Percentiles rank a stretch among this genome's conserved stretches.
These are phyloP conservation scores for Plasmodium adleri DNA, from an alignment of 169 alveolate genomes.

Conservation along the genomic window DNA sequence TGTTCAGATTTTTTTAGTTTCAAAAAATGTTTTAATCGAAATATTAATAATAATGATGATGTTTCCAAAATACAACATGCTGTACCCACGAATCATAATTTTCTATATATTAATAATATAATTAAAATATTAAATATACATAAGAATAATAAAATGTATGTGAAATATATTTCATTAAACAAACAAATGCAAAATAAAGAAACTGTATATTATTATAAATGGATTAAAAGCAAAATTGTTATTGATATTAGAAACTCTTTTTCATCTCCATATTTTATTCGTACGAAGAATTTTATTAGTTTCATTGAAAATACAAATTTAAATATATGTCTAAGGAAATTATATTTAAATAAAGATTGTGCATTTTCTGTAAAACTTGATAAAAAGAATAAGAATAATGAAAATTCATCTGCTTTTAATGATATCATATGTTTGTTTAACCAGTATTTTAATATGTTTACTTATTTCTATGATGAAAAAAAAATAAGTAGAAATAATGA, in stretches of 20 bases:
- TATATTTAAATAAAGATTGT: slow-evolving; percentile 59
- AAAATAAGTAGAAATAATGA: slow-evolving; percentile 42
- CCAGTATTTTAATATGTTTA: slow-evolving; percentile 42
- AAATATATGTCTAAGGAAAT: slow-evolving; percentile 36
- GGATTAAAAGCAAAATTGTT: slow-evolving; percentile 56
- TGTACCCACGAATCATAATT: slow-evolving; percentile 31
- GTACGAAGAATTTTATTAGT: slow-evolving; percentile 54
- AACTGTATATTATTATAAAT: slow-evolving; percentile 38
- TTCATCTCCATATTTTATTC: slow-evolving; percentile 71
- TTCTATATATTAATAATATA: slow-evolving; percentile 50
- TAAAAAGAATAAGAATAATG: slow-evolving; percentile 37
- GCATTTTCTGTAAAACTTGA: slow-evolving; percentile 51
- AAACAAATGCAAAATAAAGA: slow-evolving; percentile 22
- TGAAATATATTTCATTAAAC: slow-evolving; percentile 27
- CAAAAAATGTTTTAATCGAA: slow-evolving; percentile 47
- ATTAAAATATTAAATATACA: slow-evolving; percentile 49
- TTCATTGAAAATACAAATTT: slow-evolving; percentile 70
- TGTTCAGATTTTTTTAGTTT: slow-evolving; percentile 68
- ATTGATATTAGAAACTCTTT: slow-evolving; percentile 67
- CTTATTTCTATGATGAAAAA: slow-evolving; percentile 58
- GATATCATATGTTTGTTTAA: slow-evolving; percentile 56
- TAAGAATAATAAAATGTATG: slow-evolving; percentile 33
- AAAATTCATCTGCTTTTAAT: slow-evolving; percentile 23
- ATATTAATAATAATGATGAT: slow-evolving; percentile 44
- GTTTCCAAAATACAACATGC: slow-evolving; percentile 24